Base-by-base conservation (phyloP, 441 rosid genomes). In the Arabidopsis hybrid region DNA sequence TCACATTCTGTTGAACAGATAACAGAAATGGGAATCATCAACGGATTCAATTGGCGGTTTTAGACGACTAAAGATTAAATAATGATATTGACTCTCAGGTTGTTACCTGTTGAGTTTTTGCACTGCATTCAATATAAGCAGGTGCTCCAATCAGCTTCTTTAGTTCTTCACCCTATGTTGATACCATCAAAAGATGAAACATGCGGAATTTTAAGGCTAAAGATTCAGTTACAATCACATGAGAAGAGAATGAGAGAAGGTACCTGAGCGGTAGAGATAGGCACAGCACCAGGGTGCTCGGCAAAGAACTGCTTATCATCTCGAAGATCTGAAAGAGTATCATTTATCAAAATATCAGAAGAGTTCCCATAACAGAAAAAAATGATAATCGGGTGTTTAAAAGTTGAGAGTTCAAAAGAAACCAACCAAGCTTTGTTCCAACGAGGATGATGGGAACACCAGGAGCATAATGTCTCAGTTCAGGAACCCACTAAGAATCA, bases 391-490 rank as follows among this genome's bases (percentile, higher is more conserved):
- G 7, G 13, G 13, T 5, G 21, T 68, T 47, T 59, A 42, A 16
- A 51, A 8, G 32, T 59, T 14, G n/a, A n/a, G 72, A 21, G 26
- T 64, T 60, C 76, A 55, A 57, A 51, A 71, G 77, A 69, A 72
- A 74, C 95, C 74, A 73, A 91, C 98, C 98, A 18, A 93, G 93
- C 81, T 93, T 93, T 50, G 98, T 91, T 60, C 98, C 98, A 35
- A 92, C 97, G 57, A 92, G 98, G 76, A 92, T 84, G 69, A 92
- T 82, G 34, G 98, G 98, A 78, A 91, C 88, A 60, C 93, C 95
- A 40, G 98, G 97, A n/a, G 97, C 97, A 83, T 89, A 93, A 76
- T 91, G 96, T 86, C 91, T 85, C 85, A 93, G 83, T 65, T 93
- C 98, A 77, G 98, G 98, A 84, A 91, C 85, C 98, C 98, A 93